These are phyloP conservation scores for Starmerella floris DNA, from an alignment of 805 yeast genomes.

Conservation along the genomic window DNA sequence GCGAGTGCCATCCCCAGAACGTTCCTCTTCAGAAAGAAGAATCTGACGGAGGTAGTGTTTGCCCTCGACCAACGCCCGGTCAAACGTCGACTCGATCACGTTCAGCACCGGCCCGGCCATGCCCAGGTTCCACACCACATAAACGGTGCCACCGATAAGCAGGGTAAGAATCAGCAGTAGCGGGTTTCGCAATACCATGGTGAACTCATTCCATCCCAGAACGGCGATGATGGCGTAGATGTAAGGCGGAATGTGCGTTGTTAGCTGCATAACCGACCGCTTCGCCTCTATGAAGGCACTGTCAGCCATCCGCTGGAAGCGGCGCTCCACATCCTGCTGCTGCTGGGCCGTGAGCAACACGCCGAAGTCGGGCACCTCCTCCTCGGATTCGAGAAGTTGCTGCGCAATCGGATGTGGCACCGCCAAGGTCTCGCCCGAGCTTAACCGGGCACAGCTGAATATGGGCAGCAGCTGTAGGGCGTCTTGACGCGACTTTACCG, in stretches of 20 bases:
- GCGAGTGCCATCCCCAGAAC: too few relatives aligned
- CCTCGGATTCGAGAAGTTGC: conserved; percentile 28
- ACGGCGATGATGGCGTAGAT: conserved; percentile 59
- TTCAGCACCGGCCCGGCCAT: conserved; percentile 62
- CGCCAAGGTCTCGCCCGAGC: conserved; percentile 27
- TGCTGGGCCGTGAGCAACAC: conserved; percentile 46
- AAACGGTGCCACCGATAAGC: conserved; percentile 44
- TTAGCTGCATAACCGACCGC: conserved; percentile 65
- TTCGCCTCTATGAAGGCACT: conserved; percentile 75
- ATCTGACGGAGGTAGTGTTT: conserved; percentile 27
- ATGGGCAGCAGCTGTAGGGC: conserved; percentile 49
- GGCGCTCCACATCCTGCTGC: conserved; percentile 41
- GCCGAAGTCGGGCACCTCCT: conserved; percentile 30
- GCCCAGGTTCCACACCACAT: conserved; percentile 55
- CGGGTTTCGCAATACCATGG: conserved; percentile 79
- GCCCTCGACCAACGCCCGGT: conserved; percentile 43
- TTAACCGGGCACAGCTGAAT: conserved; percentile 38
- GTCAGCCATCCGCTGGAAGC: conserved; percentile 64
- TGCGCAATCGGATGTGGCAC: conserved; percentile 47
- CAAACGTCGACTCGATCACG: conserved; percentile 44
- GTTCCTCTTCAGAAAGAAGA: conserved; percentile 11
- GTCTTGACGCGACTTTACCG: conserved; percentile 42
- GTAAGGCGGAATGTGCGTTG: conserved; percentile 72
- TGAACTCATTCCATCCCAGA: conserved; percentile 91
- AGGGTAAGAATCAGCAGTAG: conserved; percentile 49